Base-by-base conservation (phyloP, 2,329 filamentous ascomycete genomes). In the Cladosporium colombiae region DNA sequence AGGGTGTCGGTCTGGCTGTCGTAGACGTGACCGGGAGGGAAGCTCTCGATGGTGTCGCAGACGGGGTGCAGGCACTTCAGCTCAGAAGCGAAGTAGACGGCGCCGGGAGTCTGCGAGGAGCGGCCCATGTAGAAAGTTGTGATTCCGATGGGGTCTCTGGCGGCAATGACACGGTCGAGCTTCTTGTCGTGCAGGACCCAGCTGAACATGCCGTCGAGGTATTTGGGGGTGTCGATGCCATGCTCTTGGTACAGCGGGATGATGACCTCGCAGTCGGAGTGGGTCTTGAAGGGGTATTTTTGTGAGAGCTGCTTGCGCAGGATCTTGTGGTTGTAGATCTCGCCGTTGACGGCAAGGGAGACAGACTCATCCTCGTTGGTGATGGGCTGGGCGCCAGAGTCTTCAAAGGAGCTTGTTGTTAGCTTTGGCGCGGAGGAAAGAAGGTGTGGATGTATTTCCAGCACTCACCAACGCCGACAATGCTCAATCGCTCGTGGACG, bases 311-410 rank as follows among this genome's bases (percentile, higher is more conserved):
- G 84, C 83, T 97, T 98, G 78, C 95, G 90, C 76, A 99, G 85
- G 75, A 97, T 87, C 78, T 94, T 91, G 83, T 99, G 95, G 88
- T 99, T 99, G 86, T 99, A 99, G 79, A 99, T 99, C 80, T 99
- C 95, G 81, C 95, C 95, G 81, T 99, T 99, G 87, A 98, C 95
- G 70, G 95, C 94, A 68, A 99, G 88, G 70, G 94, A 89, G 74
- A 99, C 89, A 74, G 85, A 90, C 71, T 89, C 90, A 78, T 98
- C 94, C 72, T 92, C 88, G 84, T 93, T 98, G 84, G 94, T 90
- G 71, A 99, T 85, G 70, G 95, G 95, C 82, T 99, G 95, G 62
- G 95, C 94, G 78, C 95, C 95, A 75, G 91, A 94, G 79, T 98
- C 94, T 94, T 78, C 14, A 14, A 18, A 2, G 11, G n/a, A 46